Evolutionary conservation across 257 asterid species (phyloP), one percentile per base, ranked within the genome.

Genomic region (Capsicum rhomboideum): DNA sequence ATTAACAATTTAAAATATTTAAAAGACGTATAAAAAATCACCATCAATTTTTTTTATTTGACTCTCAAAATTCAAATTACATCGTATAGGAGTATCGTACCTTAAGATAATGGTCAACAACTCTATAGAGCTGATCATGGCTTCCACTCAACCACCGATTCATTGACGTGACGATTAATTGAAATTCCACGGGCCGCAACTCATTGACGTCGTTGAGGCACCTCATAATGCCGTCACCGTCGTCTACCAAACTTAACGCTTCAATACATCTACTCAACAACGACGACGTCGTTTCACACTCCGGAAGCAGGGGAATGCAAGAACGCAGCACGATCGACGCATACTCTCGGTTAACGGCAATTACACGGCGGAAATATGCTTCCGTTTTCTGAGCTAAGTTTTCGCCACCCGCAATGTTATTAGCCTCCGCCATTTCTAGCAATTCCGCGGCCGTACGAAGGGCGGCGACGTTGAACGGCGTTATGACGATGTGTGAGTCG

Each of bases 391-490:
- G 93, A 80, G 20, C 86, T 86, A 96, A 50, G 89, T 85, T 91
- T 0, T 92, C 93, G 8, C 90, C 16, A 14, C 81, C 61, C 0
- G 26, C 61, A 10, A 49, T 49, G 81, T 49, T 75, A 75, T 75
- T 75, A 75, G 63, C 49, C 84, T 83, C 93, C 84, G 89, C 87
- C 98, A 96, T 96, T 29, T 87, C 94, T 31, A 94, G 91, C 87
- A 92, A 18, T 87, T 91, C 97, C 1, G 98, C 95, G 16, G 97
- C 99, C 77, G 92, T 87, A 2, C 92, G 92, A 16, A 96, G 97
- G 0, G 96, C 91, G n/a, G 95, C 97, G 54, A 96, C 84, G 91
- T 94, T 93, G 79, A 91, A 90, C 18, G 98, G 98, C 40, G 97
- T 94, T 11, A 94, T 20, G 87, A 86, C 83, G 37, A 93, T 64